phyloP scores from a whole-genome alignment of 2,329 filamentous ascomycete species.

The Alternaria sp. region DNA sequence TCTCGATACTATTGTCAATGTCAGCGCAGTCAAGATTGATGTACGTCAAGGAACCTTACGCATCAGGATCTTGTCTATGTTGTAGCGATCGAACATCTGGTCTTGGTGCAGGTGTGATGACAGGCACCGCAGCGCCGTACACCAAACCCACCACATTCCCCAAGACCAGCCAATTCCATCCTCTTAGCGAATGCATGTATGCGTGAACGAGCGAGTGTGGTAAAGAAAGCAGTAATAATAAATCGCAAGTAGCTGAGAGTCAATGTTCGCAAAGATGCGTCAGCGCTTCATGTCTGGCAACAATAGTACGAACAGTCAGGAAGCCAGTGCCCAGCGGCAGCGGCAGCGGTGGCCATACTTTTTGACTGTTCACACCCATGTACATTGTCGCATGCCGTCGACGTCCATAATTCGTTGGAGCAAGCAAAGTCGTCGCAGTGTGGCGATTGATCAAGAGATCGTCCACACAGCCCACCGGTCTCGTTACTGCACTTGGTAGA shows the following conservation, averaged over 20 bases:
- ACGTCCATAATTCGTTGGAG: conserved; percentile 18
- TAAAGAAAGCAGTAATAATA: conserved; percentile 10
- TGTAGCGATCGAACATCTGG: conserved; percentile 13
- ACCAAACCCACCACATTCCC: conserved; percentile 17
- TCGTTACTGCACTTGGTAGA: conserved; percentile 20
- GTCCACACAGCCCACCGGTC: conserved; percentile 27
- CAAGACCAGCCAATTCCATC: conserved; percentile 18
- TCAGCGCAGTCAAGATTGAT: conserved; percentile 8
- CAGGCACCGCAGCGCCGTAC: conserved; percentile 21
- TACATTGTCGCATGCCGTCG: conserved; percentile 4
- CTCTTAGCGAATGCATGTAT: conserved; percentile 36
- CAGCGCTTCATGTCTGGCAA: conserved; percentile 21
- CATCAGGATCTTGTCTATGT: conserved; percentile 36
- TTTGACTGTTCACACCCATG: conserved; percentile 26
- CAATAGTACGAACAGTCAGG: neutral
- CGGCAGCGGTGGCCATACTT: conserved; percentile 16
- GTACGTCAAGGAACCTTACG: conserved; percentile 27
- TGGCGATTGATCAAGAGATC: conserved; percentile 30
- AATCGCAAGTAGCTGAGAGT: conserved; percentile 5
- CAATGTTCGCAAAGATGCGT: conserved; percentile 13
- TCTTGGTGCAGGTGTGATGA: conserved; percentile 39
- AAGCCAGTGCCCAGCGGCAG: conserved; percentile 4
- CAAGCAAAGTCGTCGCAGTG: conserved; percentile 17
- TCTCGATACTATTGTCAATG: conserved; percentile 31
- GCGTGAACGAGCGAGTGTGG: conserved; percentile 21